Evolutionary conservation across 805 yeast genomes (phyloP).

Genomic region (Candida awuae): DNA sequence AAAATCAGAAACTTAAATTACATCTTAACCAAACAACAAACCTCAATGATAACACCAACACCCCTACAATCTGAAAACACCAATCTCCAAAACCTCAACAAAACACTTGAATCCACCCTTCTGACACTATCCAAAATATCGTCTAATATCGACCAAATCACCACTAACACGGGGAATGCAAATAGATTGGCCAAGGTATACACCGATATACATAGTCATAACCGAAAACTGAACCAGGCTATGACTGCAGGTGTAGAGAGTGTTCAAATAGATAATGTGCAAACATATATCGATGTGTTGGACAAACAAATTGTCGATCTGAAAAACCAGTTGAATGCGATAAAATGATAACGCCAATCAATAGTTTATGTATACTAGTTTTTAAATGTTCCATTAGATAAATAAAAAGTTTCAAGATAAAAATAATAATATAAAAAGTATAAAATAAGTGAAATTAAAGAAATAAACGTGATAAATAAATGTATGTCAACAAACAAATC

Average conservation of each 20-base stretch:
- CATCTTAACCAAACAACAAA: no score
- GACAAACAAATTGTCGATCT: background rate
- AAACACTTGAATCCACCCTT: background rate
- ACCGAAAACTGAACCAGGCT: background rate
- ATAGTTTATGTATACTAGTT: no score
- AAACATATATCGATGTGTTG: background rate
- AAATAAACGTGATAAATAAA: no score
- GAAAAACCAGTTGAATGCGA: background rate
- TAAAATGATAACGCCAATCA: no score
- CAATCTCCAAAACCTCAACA: background rate
- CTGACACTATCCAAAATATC: background rate
- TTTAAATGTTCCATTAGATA: background rate
- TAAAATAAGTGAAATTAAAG: background rate
- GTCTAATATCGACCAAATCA: background rate
- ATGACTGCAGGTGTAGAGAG: background rate
- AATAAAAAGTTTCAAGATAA: no score
- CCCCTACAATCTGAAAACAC: slow-evolving; percentile 1
- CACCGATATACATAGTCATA: slow-evolving; percentile 3
- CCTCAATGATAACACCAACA: background rate
- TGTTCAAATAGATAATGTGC: background rate
- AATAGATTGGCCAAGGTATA: background rate
- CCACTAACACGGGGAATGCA: background rate
- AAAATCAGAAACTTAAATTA: no score
- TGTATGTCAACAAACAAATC: no score
- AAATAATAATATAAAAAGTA: background rate